Evolutionary conservation across 2,329 filamentous ascomycete species (phyloP).

Genomic region (Fulvia fulva): DNA sequence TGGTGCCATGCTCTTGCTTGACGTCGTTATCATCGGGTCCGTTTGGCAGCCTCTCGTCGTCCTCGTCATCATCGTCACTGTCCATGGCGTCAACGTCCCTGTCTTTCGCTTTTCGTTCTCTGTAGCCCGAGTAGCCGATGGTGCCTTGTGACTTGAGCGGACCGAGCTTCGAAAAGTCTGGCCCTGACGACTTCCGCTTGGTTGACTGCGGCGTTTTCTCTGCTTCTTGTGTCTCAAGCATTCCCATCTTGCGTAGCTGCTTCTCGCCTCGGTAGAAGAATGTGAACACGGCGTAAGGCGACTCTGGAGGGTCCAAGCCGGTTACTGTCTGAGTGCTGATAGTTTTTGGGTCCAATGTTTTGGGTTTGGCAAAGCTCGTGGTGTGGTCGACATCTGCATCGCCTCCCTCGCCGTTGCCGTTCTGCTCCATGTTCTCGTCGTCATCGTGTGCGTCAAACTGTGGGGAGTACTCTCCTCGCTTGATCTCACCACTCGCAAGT

Average conservation of each 20-base stretch:
- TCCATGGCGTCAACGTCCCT: slow-evolving; percentile 63
- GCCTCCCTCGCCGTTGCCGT: slow-evolving; percentile 58
- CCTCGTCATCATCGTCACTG: slow-evolving; percentile 68
- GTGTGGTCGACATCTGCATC: slow-evolving; percentile 92
- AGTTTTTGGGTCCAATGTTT: slow-evolving; percentile 90
- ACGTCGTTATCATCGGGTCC: slow-evolving; percentile 55
- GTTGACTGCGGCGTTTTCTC: slow-evolving; percentile 57
- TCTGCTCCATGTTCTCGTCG: slow-evolving; percentile 62
- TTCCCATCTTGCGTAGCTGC: slow-evolving; percentile 95
- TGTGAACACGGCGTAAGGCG: slow-evolving; percentile 93
- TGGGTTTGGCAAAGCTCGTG: slow-evolving; percentile 95
- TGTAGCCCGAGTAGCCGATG: slow-evolving; percentile 84
- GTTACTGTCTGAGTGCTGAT: slow-evolving; percentile 99
- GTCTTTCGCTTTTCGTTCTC: slow-evolving; percentile 56
- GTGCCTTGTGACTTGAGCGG: slow-evolving; percentile 83
- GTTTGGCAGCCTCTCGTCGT: slow-evolving; percentile 58
- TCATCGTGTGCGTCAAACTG: slow-evolving; percentile 97
- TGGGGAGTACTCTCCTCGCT: slow-evolving; percentile 94
- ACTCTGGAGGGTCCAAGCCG: slow-evolving; percentile 91
- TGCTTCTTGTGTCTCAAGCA: slow-evolving; percentile 60
- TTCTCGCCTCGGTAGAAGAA: slow-evolving; percentile 96
- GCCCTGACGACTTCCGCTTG: slow-evolving; percentile 73
- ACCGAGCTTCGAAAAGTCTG: slow-evolving; percentile 80
- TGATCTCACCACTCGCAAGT: slow-evolving; percentile 91
- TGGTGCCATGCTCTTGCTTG: slow-evolving; percentile 54